These are phyloP conservation scores for Monosporascus sp. DNA, from an alignment of 2,329 filamentous ascomycete genomes.

Conservation along the genomic window DNA sequence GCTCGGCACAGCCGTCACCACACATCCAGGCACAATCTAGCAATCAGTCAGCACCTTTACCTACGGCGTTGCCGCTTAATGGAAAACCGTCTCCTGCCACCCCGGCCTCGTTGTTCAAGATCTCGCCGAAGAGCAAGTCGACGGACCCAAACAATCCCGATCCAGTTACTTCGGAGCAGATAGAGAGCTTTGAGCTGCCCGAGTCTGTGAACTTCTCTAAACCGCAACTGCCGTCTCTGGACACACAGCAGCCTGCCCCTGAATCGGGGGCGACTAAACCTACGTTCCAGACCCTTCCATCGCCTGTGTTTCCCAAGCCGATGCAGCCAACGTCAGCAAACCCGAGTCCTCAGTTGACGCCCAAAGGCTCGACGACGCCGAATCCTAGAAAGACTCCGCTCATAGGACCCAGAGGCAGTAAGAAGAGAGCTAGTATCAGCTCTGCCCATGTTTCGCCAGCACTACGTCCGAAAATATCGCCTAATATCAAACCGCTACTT, in stretches of 20 bases:
- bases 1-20: slow-evolving; percentile 62
- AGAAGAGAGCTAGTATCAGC: slow-evolving; percentile 66
- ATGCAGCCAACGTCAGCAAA: slow-evolving; percentile 46
- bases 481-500: slow-evolving; percentile 86
- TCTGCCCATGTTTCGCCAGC: slow-evolving; percentile 82
- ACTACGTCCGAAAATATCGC: slow-evolving; percentile 82
- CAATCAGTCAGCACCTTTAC: slow-evolving; percentile 20
- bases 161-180: slow-evolving; percentile 43
- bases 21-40: slow-evolving; percentile 53
- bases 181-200: slow-evolving; percentile 61
- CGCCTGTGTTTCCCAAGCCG: slow-evolving; percentile 40
- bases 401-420: slow-evolving; percentile 51
- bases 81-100: slow-evolving; percentile 64
- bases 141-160: slow-evolving; percentile 36
- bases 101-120: slow-evolving; percentile 81
- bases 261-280: slow-evolving; percentile 48
- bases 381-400: slow-evolving; percentile 51
- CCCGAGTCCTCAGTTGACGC: slow-evolving; percentile 60
- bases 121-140: slow-evolving; percentile 51
- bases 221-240: slow-evolving; percentile 43
- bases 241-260: slow-evolving; percentile 41
- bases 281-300: slow-evolving; percentile 42
- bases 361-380: slow-evolving; percentile 40
- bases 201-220: slow-evolving; percentile 56
- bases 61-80: slow-evolving; percentile 21